Evolutionary conservation across 192 early-diverging fungal species (phyloP).

Genomic region (Umbelopsis vinacea): DNA sequence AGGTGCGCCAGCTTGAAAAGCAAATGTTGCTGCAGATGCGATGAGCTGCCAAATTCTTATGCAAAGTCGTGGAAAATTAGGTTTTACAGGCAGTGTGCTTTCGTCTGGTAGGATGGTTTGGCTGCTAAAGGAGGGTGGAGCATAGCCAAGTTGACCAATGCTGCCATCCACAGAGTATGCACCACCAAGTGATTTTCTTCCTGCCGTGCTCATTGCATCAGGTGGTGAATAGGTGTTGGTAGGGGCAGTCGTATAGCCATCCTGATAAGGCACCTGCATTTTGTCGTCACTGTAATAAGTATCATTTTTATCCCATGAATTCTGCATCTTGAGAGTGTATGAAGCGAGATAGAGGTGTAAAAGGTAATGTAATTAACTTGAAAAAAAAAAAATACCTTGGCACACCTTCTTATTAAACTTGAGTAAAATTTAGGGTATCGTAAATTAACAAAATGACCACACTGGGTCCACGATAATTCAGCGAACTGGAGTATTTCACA

Average conservation of each 20-base stretch:
- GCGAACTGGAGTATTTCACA: not conserved
- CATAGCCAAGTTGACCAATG: not conserved
- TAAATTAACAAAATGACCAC: not conserved
- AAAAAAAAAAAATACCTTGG: not conserved
- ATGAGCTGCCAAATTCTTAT: conserved; percentile 4
- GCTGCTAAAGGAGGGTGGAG: not conserved
- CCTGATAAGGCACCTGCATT: not conserved
- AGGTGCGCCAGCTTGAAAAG: not conserved
- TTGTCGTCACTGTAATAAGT: not conserved
- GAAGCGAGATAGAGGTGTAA: not conserved
- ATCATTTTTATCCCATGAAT: conserved; percentile 2
- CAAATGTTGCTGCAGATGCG: not conserved
- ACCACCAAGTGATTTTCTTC: not conserved
- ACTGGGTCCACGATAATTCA: not conserved
- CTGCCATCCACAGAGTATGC: conserved; percentile 1
- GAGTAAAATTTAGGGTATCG: not conserved
- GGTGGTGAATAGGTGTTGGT: not conserved
- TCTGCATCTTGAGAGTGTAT: not conserved
- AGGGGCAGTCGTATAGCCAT: not conserved
- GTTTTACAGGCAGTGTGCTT: not conserved
- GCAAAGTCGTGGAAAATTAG: not conserved
- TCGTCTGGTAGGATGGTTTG: not conserved
- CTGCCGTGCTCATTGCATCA: not conserved
- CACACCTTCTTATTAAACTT: not conserved
- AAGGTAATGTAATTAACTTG: not conserved